These are phyloP conservation scores for Mortierella sp. DNA, from an alignment of 371 early-diverging fungal species.

Conservation along the genomic window DNA sequence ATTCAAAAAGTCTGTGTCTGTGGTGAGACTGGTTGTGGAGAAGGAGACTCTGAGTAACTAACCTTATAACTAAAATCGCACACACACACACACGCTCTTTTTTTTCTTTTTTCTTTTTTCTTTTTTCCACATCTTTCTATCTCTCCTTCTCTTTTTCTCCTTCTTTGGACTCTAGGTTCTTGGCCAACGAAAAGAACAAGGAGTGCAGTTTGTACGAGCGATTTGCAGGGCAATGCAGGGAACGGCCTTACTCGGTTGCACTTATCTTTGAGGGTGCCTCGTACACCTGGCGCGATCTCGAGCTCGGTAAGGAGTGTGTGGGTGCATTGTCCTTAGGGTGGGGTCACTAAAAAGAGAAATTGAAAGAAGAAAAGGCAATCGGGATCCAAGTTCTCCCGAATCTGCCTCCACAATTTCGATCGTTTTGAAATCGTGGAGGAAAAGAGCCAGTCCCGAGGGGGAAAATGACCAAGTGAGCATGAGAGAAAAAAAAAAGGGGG, in stretches of 20 bases:
- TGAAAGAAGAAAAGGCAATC: neutral
- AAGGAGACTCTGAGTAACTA: neutral
- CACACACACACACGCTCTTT: neutral
- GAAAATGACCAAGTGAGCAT: too few relatives aligned
- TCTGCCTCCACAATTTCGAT: neutral
- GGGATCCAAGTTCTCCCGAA: neutral
- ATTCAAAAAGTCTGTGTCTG: neutral
- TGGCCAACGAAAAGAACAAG: constrained; percentile 3
- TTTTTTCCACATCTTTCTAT: neutral
- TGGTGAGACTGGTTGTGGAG: neutral
- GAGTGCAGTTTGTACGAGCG: constrained; percentile 38
- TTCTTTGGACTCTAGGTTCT: constrained; percentile 7
- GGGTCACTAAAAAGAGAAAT: neutral
- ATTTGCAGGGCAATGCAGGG: constrained; percentile 30
- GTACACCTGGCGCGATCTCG: constrained; percentile 45
- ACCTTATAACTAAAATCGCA: neutral
- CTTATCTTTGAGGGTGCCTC: constrained; percentile 39
- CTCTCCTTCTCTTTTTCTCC: neutral
- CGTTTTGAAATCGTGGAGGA: too few relatives aligned
- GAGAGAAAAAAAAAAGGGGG: neutral
- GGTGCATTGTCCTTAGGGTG: neutral
- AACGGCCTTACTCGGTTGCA: constrained; percentile 22
- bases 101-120: neutral
- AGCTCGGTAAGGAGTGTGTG: constrained; percentile 21
- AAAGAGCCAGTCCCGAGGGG: too few relatives aligned